Conservation (phyloP, 2,329 filamentous ascomycete species). For the Cucurbitaria berberidis region DNA sequence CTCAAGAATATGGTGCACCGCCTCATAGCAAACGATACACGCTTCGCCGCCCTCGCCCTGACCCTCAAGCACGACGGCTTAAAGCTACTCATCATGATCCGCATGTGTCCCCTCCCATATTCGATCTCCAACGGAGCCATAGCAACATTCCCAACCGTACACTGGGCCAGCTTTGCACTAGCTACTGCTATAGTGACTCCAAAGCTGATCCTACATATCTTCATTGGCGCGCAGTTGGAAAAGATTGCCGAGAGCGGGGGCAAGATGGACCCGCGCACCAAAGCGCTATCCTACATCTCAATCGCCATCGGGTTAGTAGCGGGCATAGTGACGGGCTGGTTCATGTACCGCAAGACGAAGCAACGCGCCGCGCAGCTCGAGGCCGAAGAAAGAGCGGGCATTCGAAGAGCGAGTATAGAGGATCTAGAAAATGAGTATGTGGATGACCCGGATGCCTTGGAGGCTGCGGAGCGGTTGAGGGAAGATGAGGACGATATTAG, state of each 20-base stretch:
- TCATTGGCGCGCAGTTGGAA: conserved; percentile 85
- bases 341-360: conserved; percentile 76
- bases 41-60: conserved; percentile 86
- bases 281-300: conserved; percentile 81
- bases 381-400: conserved; percentile 52
- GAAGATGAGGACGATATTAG: conserved; percentile 61
- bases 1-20: conserved; percentile 79
- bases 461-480: conserved; percentile 47
- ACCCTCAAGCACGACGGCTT: conserved; percentile 90
- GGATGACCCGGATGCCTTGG: conserved; percentile 54
- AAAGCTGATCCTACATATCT: conserved; percentile 89
- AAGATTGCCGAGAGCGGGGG: conserved; percentile 82
- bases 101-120: conserved; percentile 91
- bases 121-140: conserved; percentile 93
- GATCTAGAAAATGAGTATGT: conserved; percentile 50
- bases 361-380: conserved; percentile 58
- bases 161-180: conserved; percentile 74
- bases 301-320: conserved; percentile 75
- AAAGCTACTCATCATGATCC: conserved; percentile 86
- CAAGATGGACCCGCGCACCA: conserved; percentile 79
- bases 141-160: conserved; percentile 88
- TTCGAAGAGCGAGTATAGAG: conserved; percentile 39
- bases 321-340: conserved; percentile 76
- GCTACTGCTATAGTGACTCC: conserved; percentile 84
- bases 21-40: conserved; percentile 79